Conservation (phyloP, 1,284 basidiomycete species). For the Anthracocystis panici-leucophaei region DNA sequence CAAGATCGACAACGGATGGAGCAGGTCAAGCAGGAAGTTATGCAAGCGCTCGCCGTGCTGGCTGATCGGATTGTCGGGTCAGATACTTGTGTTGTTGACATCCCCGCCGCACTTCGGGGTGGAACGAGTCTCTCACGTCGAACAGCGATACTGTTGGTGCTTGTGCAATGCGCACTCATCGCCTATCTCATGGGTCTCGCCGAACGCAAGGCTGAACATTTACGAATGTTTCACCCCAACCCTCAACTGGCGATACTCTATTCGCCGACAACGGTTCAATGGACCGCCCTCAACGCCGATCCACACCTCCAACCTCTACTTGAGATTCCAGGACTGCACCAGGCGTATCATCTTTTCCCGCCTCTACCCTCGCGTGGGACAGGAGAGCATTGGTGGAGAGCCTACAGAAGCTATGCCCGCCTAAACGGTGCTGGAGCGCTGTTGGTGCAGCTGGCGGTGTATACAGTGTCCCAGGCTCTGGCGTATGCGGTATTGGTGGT, state of each 20-base stretch:
- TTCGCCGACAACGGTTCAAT: constrained; percentile 12
- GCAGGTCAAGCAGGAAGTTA: constrained; percentile 19
- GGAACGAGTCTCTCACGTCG: constrained; percentile 5
- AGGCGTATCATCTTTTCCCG: constrained; percentile 2
- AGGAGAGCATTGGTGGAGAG: not conserved
- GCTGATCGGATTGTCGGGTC: constrained; percentile 24
- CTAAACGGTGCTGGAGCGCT: constrained; percentile 17
- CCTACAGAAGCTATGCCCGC: constrained; percentile 6
- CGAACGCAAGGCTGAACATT: constrained; percentile 25
- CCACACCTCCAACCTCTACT: constrained; percentile 26
- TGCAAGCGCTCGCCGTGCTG: constrained; percentile 19
- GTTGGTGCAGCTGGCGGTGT: constrained; percentile 7
- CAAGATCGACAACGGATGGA: constrained; percentile 6
- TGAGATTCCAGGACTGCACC: constrained; percentile 15
- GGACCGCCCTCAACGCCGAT: constrained; percentile 12
- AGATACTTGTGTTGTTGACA: not conserved
- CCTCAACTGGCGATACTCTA: not conserved
- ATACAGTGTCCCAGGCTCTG: constrained; percentile 6
- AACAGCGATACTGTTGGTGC: not conserved
- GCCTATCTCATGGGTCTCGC: constrained; percentile 21
- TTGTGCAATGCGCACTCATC: constrained; percentile 22
- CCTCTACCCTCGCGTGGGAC: constrained; percentile 15
- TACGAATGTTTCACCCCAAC: constrained; percentile 23
- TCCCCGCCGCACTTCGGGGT: too few species aligned
- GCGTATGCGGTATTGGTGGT: constrained; percentile 8